phyloP scores from a whole-genome alignment of 2,329 filamentous ascomycete species.

The Venturiaceae sp. region DNA sequence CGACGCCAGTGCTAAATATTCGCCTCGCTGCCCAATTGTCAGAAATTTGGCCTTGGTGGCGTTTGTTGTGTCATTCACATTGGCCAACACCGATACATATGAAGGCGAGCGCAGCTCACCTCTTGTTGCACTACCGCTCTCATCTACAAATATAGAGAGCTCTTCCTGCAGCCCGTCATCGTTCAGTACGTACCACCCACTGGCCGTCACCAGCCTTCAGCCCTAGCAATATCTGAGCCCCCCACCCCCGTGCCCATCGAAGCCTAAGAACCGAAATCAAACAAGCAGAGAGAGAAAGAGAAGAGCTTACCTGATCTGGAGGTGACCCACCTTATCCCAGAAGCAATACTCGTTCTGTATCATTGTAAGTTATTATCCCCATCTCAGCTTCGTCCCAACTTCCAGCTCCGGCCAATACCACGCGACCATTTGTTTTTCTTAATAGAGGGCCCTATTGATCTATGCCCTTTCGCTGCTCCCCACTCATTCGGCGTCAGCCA shows the following conservation, averaged over 20 bases:
- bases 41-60: background rate
- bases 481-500: background rate
- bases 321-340: background rate
- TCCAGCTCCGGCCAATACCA: background rate
- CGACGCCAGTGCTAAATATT: background rate
- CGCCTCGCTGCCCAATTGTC: background rate
- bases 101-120: background rate
- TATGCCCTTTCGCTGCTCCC: background rate
- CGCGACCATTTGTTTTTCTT: background rate
- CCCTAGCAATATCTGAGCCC: constrained; percentile 1
- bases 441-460: background rate
- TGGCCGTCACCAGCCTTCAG: background rate
- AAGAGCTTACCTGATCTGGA: background rate
- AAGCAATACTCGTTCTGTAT: background rate
- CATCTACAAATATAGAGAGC: background rate
- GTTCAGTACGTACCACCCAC: background rate
- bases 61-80: background rate
- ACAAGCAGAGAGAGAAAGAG: background rate
- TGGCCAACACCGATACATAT: background rate
- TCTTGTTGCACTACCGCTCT: background rate
- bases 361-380: background rate
- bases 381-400: background rate
- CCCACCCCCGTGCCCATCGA: background rate
- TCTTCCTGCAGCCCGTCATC: background rate
- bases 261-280: background rate